Evolutionary conservation across 2,329 filamentous ascomycete species (phyloP), one percentile per base, ranked within the genome.

Genomic region (Colletotrichum sp.): DNA sequence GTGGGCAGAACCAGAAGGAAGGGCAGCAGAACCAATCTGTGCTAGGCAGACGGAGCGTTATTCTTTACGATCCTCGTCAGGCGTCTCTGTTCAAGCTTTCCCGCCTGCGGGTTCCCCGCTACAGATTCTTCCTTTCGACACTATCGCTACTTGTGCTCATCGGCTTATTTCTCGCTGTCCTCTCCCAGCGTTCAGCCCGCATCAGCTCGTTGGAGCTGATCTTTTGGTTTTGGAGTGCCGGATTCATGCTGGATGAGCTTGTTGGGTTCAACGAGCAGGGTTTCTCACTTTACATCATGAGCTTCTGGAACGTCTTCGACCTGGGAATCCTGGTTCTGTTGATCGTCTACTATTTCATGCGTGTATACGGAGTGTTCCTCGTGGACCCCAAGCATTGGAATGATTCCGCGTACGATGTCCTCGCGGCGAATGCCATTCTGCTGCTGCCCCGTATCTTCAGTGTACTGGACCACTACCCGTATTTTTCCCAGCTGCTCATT

Each of bases 181-280:
- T 98, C 5, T 87, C 91, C 13, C 88, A 95, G 81, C 91, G 95
- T 75, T 96, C 95, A 4, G 90, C 93, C 70, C 90, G 93, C 69
- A 98, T 99, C 80, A 98, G 95, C 2, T 91, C 91, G 0, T 87
- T 98, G 12, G 96, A 99, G 83, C 88, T 98, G 19, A 84, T 98
- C 15, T 98, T 99, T 85, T 99, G 96, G 96, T 95, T 98, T 84
- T 99, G 96, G 96, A 98, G 95, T 82, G 95, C 95, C 30, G 96
- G 96, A 1, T 98, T 98, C 84, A 98, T 98, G 95, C 91, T 98
- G 36, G 96, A 98, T 81, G 96, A 98, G 85, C 91, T 99, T 27
- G 96, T 98, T 22, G 96, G 96, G 13, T 98, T 98, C 88, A 98
- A 96, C 79, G 96, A 99, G 84, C 96, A 98, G 85, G 96, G 96